Base-by-base conservation (phyloP, 2,329 filamentous ascomycete species). In the Aspergillus calidoustus region DNA sequence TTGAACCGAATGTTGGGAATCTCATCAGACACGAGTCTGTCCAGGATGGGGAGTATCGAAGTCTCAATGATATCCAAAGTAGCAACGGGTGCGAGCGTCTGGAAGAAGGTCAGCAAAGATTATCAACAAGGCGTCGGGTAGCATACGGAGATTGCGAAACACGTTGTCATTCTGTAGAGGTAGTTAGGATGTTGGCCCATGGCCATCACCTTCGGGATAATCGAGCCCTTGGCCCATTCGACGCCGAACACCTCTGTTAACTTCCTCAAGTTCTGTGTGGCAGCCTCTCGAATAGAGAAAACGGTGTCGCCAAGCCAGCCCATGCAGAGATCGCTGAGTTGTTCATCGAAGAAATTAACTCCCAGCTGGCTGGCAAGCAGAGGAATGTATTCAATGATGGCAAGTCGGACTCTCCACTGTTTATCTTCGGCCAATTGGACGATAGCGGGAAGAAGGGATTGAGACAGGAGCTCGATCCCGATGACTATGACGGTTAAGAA, bases 1-100 rank as follows among this genome's bases (percentile, higher is more conserved):
- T 99, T 99, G 86, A 99, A 99, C 55, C 95, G 92, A 76, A 99
- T 99, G 81, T 99, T 99, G 69, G 95, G 95, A 66, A 99, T 99
- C 49, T 96, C 93, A 75, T 99, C 95, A 50, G 87, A 86, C 56
- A 96, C 92, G 58, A 99, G 90, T 81, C 94, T 92, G 79, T 97
- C 92, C 75, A 99, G 87, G 85, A 99, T 98, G 44, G 95, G 95
- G 23, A 99, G 86, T 69, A 99, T 96, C 38, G 92, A 95, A 75
- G 91, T 90, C 74, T 92, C 89, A 76, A 99, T 96, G 63, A 98
- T 94, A 62, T 93, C 91, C 70, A 98, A 86, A 76, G 91, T 96
- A 71, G 99, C 91, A 57, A 96, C 96, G 34, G 91, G 91, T 31
- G 95, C 91, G 65, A 99, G 88, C 25, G 94, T 99, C 95, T 99